Evolutionary conservation across 176 grass and related monocot genomes (phyloP).

Genomic region (Dendrocalamus sinicus): DNA sequence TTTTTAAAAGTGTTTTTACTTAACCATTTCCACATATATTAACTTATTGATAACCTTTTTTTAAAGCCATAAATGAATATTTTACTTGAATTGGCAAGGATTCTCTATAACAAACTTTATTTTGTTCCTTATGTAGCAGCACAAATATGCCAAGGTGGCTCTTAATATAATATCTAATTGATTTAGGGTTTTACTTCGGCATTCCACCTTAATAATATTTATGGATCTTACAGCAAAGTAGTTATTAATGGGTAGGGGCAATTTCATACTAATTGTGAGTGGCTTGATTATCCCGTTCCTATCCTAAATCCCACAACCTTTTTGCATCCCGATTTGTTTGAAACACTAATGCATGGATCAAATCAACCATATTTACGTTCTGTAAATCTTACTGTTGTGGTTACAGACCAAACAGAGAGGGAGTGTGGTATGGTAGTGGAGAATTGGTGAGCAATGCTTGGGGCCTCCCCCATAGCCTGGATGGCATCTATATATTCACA

Average conservation of each 20-base stretch:
- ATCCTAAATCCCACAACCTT: neutral
- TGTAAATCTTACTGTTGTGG: neutral
- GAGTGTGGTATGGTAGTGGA: too few species aligned
- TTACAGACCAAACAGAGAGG: too few species aligned
- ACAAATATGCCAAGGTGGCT: constrained; percentile 18
- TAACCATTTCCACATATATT: constrained; percentile 5
- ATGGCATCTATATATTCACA: too few species aligned
- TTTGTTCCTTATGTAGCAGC: neutral
- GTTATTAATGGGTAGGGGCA: neutral
- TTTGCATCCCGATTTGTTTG: neutral
- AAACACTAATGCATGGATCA: neutral
- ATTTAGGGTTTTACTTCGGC: neutral
- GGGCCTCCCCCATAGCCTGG: too few species aligned
- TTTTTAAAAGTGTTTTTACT: neutral
- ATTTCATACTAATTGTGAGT: neutral
- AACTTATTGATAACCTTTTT: constrained; percentile 16
- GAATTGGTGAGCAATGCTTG: too few species aligned
- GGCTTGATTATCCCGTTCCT: constrained; percentile 6
- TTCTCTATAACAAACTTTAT: neutral
- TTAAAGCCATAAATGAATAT: constrained; percentile 13
- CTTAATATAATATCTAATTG: constrained; percentile 23
- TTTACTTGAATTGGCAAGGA: too few species aligned
- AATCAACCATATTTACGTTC: neutral
- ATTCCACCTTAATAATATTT: constrained; percentile 24
- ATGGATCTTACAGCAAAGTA: neutral